Evolutionary conservation across 2,329 filamentous ascomycete genomes (phyloP).

Genomic region (Exophiala phaeomuriformis): DNA sequence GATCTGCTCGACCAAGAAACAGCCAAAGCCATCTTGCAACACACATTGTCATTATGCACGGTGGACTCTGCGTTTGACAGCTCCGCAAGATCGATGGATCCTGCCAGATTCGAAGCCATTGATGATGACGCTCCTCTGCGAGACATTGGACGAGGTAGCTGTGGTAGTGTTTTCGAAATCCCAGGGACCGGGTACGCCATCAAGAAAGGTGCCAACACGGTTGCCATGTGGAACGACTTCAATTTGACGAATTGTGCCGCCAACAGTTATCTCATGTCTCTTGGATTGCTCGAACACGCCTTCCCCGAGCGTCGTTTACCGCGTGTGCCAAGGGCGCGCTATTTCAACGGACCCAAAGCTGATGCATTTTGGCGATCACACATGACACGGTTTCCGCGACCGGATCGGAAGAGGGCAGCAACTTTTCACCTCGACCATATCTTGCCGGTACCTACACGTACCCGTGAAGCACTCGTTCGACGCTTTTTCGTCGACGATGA

Average conservation of each 20-base stretch:
- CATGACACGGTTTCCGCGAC: slow-evolving; percentile 4
- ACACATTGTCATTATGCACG: neutral
- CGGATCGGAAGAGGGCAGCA: slow-evolving; percentile 6
- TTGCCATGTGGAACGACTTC: slow-evolving; percentile 15
- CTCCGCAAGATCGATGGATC: neutral
- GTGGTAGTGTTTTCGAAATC: slow-evolving; percentile 16
- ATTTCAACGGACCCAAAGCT: slow-evolving; percentile 6
- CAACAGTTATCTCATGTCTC: slow-evolving; percentile 6
- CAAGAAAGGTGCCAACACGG: slow-evolving; percentile 7
- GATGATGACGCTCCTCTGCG: neutral
- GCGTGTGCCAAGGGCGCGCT: slow-evolving; percentile 2
- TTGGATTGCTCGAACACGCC: neutral
- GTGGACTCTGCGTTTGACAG: neutral
- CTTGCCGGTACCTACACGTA: slow-evolving; percentile 3
- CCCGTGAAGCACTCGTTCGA: slow-evolving; percentile 1
- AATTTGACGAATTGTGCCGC: slow-evolving; percentile 10
- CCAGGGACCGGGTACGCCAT: slow-evolving; percentile 6
- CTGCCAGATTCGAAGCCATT: neutral
- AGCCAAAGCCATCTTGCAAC: slow-evolving; percentile 6
- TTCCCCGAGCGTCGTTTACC: slow-evolving; percentile 9
- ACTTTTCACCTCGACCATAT: slow-evolving; percentile 14
- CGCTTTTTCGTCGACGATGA: slow-evolving; percentile 4
- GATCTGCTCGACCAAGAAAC: neutral
- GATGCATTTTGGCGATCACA: slow-evolving; percentile 2
- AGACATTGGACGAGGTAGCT: slow-evolving; percentile 17